phyloP scores from a whole-genome alignment of 75 land plant species.

The Pinus tabuliformis region DNA sequence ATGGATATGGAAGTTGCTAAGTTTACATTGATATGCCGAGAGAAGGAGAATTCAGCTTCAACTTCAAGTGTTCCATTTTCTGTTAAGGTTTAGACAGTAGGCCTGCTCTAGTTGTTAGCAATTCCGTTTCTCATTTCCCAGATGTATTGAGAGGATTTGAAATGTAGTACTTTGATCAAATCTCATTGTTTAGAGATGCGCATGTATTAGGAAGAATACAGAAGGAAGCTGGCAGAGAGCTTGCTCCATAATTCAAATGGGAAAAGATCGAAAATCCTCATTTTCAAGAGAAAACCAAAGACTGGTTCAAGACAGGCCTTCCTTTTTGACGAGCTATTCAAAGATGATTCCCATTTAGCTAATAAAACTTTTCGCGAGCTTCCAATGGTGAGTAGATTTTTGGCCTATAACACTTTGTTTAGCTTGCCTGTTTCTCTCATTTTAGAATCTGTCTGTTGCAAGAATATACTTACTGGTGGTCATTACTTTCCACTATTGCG shows the following conservation, averaged over 20 bases:
- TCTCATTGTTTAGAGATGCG: not conserved
- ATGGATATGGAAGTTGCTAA: slow-evolving; percentile 67
- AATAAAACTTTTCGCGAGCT: not conserved
- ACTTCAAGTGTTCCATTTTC: slow-evolving; percentile 14
- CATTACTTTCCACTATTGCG: not conserved
- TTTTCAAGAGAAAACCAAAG: slow-evolving; percentile 42
- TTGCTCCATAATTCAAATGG: slow-evolving; percentile 42
- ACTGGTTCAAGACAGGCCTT: not conserved
- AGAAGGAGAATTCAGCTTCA: slow-evolving; percentile 20
- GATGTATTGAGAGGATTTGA: not conserved
- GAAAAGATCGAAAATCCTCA: slow-evolving; percentile 39
- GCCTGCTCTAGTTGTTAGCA: not conserved
- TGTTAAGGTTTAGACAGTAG: slow-evolving; percentile 14
- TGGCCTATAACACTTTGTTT: not conserved
- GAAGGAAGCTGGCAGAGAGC: slow-evolving; percentile 51
- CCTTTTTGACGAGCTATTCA: not conserved
- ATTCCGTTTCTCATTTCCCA: not conserved
- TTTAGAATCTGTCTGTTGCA: not conserved
- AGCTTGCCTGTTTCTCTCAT: not conserved
- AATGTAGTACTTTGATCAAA: not conserved
- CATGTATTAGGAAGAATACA: slow-evolving; percentile 43
- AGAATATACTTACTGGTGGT: not conserved
- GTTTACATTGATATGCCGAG: slow-evolving; percentile 23
- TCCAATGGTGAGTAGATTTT: not conserved
- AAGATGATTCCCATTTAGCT: not conserved